Conservation (phyloP, 2,329 filamentous ascomycete genomes). For the Akanthomyces lecanii region DNA sequence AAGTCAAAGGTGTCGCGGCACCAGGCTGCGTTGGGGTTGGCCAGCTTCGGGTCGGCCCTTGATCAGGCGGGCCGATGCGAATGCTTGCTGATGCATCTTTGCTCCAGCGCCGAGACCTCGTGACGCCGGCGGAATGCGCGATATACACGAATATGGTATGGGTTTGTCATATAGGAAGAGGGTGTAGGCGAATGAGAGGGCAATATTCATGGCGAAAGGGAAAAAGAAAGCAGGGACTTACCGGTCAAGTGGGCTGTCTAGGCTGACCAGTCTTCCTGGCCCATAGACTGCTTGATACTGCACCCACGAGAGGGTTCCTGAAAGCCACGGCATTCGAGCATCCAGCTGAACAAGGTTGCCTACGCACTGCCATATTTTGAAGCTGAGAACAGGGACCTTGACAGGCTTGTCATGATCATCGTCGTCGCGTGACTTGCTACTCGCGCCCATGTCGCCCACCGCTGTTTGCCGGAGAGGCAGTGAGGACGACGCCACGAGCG, state of each 20-base stretch:
- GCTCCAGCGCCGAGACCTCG: neutral
- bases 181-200: neutral
- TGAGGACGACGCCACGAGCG: slow-evolving; percentile 63
- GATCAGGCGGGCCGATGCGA: neutral
- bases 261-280: slow-evolving; percentile 68
- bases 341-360: slow-evolving; percentile 70
- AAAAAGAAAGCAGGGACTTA: slow-evolving; percentile 48
- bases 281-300: slow-evolving; percentile 71
- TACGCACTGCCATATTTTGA: slow-evolving; percentile 71
- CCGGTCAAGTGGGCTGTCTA: slow-evolving; percentile 83
- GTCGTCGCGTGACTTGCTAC: slow-evolving; percentile 23
- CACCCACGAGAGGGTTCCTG: slow-evolving; percentile 67
- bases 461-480: slow-evolving; percentile 48
- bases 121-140: slow-evolving; percentile 1
- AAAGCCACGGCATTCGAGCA: slow-evolving; percentile 85
- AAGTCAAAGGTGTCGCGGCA: neutral
- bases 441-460: slow-evolving; percentile 13
- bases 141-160: neutral
- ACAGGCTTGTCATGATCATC: slow-evolving; percentile 10
- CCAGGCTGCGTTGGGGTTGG: neutral
- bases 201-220: slow-evolving; percentile 13
- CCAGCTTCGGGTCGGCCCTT: slow-evolving; percentile 11
- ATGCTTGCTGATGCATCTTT: neutral
- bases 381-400: slow-evolving; percentile 67
- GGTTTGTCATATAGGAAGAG: neutral